Evolutionary conservation across 768 basidiomycete species (phyloP).

Genomic region (Boletus vermiculosoides): DNA sequence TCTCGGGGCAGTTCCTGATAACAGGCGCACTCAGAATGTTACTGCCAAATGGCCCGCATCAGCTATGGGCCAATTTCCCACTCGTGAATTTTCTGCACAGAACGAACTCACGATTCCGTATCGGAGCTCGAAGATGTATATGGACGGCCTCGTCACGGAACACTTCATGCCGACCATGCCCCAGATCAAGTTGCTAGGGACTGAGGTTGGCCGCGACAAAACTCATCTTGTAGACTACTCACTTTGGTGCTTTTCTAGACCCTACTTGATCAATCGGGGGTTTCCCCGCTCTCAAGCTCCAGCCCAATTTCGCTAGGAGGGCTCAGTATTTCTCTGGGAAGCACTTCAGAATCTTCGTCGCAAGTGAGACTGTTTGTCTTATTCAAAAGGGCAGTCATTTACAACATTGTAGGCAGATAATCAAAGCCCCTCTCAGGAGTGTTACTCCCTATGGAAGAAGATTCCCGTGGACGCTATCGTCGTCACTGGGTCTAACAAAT

Average conservation of each 20-base stretch:
- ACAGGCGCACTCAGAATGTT: background rate
- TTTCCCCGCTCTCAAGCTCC: background rate
- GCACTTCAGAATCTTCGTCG: background rate
- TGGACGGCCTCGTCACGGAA: background rate
- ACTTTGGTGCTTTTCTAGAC: background rate
- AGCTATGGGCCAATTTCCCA: background rate
- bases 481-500: conserved; percentile 38
- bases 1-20: background rate
- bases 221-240: background rate
- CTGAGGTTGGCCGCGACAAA: background rate
- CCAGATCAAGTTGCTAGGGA: background rate
- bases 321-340: background rate
- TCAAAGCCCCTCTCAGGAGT: conserved; percentile 13
- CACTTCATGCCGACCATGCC: background rate
- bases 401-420: background rate
- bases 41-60: background rate
- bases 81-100: background rate
- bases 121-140: background rate
- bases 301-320: background rate
- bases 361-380: conserved; percentile 3
- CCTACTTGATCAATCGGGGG: background rate
- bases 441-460: conserved; percentile 15
- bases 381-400: background rate
- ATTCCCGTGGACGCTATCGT: conserved; percentile 12
- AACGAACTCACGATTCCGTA: background rate